Conservation (phyloP, 2,329 filamentous ascomycete genomes). For the Paecilomyces sp. region DNA sequence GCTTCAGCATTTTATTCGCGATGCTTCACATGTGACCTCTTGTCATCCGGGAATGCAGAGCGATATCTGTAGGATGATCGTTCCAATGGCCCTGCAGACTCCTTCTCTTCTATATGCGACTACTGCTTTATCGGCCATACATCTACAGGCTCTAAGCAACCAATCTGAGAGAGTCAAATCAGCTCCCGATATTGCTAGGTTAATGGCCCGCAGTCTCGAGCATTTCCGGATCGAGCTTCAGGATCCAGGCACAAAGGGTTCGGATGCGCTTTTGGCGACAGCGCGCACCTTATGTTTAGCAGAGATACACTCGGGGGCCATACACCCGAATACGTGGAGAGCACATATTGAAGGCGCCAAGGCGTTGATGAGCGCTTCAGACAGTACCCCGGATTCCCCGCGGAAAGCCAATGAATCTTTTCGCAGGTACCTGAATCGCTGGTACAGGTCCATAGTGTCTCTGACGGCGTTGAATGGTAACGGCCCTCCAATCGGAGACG, state of each 20-base stretch:
- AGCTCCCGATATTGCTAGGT: constrained; percentile 28
- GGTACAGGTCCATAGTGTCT: constrained; percentile 37
- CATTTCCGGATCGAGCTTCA: constrained; percentile 35
- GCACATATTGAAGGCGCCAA: constrained; percentile 37
- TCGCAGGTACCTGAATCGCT: constrained; percentile 31
- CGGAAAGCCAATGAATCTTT: constrained; percentile 22
- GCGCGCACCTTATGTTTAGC: constrained; percentile 36
- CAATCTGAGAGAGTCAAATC: constrained; percentile 29
- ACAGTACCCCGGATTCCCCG: constrained; percentile 11
- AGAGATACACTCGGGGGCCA: constrained; percentile 35
- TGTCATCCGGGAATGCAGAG: constrained; percentile 34
- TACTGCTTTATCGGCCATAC: constrained; percentile 36
- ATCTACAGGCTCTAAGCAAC: constrained; percentile 30
- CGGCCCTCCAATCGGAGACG: constrained; percentile 27
- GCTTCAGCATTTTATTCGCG: constrained; percentile 34
- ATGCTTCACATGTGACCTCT: constrained; percentile 35
- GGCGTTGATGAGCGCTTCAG: constrained; percentile 26
- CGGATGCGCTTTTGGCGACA: constrained; percentile 33
- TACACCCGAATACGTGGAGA: constrained; percentile 35
- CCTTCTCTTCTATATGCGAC: constrained; percentile 37
- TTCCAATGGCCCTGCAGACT: constrained; percentile 38
- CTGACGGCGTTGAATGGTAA: constrained; percentile 34
- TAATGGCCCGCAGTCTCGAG: constrained; percentile 35
- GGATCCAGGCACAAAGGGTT: constrained; percentile 20
- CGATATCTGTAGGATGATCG: constrained; percentile 35